Conservation (phyloP, 2,329 filamentous ascomycete genomes). For the Samsoniella hepiali region DNA sequence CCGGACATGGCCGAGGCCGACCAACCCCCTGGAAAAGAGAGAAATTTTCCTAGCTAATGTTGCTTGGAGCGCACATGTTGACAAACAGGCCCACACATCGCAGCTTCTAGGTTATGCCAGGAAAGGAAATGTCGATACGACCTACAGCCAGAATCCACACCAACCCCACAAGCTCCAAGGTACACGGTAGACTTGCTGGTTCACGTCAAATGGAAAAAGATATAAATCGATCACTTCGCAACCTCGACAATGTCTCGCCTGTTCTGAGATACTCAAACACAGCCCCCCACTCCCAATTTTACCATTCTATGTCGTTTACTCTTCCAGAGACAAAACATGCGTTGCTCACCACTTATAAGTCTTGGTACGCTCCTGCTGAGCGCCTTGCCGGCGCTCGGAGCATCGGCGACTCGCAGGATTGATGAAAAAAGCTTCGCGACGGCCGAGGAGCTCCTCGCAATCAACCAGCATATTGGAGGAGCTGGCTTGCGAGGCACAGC, state of each 20-base stretch:
- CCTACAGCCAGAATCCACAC: background rate
- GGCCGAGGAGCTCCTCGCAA: background rate
- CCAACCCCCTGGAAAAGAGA: no score
- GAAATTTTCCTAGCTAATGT: no score
- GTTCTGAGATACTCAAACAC: no score
- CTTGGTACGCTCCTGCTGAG: background rate
- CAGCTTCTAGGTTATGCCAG: background rate
- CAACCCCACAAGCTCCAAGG: background rate
- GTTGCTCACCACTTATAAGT: background rate
- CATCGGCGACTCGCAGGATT: background rate
- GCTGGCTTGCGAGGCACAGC: constrained; percentile 1
- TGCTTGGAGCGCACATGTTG: background rate
- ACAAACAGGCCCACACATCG: background rate
- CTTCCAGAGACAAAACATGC: background rate
- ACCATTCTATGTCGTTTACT: no score
- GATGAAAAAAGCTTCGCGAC: background rate
- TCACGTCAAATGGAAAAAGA: no score
- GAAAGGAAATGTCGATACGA: constrained; percentile 8
- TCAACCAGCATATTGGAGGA: background rate
- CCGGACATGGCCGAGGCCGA: no score
- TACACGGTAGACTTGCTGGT: no score
- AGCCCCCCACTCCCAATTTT: no score
- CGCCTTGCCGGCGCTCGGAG: background rate
- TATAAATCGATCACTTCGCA: no score
- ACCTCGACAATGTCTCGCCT: no score